Base-by-base conservation (phyloP, 2,329 filamentous ascomycete species). In the Teratosphaeria pseudoeucalypti region DNA sequence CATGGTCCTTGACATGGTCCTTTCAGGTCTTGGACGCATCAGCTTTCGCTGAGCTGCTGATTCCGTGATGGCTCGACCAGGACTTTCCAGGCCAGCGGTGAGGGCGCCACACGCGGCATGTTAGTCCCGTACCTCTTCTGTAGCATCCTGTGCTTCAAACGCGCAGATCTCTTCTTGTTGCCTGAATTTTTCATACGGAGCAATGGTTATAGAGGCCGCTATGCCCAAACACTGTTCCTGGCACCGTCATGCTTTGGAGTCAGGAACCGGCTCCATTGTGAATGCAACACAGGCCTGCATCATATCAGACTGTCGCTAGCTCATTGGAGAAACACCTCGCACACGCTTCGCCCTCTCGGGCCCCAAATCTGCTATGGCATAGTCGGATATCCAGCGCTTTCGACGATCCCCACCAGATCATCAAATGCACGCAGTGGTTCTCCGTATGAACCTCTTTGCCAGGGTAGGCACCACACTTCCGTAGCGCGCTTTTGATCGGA, bases 91-190 rank as follows among this genome's bases (percentile, higher is more conserved):
- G 0, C 90, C 90, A 64, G 94, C 89, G 57, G 87, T 91, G 2
- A 96, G 80, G 7, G 90, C 81, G 62, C 85, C 84, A 71, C 95
- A 96, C 0, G 91, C 91, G 72, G 88, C 86, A 0, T 80, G 89
- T 64, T 87, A 84, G 70, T 94, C 87, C 43, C 16, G 29, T 7
- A 32, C 29, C 29, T 32, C 29, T 32, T 32, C 29, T 32, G 29
- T 32, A 32, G 2, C 29, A 32, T 32, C 29, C 29, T 32, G 29
- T 5, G 29, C 29, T 32, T 23, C 29, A 7, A 7, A 32, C n/a
- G n/a, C n/a, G n/a, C n/a, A n/a, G n/a, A n/a, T n/a, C n/a, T n/a
- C n/a, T n/a, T n/a, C n/a, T n/a, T n/a, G n/a, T n/a, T n/a, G n/a
- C n/a, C n/a, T n/a, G n/a, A n/a, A 6, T 32, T 32, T 7, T 7